These are phyloP conservation scores for Colletotrichum sp. DNA, from an alignment of 2,329 filamentous ascomycete genomes.

Conservation along the genomic window DNA sequence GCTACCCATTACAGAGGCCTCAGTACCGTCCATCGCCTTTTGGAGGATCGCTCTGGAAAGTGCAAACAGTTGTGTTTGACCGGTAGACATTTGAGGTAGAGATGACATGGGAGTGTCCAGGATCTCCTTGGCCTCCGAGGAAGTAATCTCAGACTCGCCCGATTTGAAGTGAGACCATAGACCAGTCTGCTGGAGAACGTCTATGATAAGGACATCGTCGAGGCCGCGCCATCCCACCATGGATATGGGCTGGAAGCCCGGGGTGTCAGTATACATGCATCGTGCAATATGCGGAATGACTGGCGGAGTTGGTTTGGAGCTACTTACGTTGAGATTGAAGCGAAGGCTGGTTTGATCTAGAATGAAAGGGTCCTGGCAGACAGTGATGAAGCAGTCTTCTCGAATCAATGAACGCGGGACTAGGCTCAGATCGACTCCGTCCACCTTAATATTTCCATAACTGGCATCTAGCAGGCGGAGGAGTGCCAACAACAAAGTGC, in stretches of 20 bases:
- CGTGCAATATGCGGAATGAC: too few relatives aligned
- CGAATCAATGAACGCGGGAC: background rate
- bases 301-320: background rate
- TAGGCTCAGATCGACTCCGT: background rate
- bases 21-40: fast-evolving
- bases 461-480: background rate
- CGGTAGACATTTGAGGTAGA: slow-evolving; percentile 5
- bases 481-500: background rate
- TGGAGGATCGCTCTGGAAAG: background rate
- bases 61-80: background rate
- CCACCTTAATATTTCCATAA: background rate
- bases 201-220: background rate
- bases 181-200: background rate
- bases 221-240: background rate
- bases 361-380: background rate
- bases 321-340: background rate
- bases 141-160: background rate
- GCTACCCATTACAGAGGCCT: too few relatives aligned
- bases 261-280: background rate
- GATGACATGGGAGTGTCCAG: background rate
- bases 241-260: background rate
- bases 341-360: slow-evolving; percentile 1
- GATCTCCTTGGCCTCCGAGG: background rate
- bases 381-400: background rate
- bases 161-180: background rate